Base-by-base conservation (phyloP, 768 basidiomycete genomes). In the Serendipita sp. region DNA sequence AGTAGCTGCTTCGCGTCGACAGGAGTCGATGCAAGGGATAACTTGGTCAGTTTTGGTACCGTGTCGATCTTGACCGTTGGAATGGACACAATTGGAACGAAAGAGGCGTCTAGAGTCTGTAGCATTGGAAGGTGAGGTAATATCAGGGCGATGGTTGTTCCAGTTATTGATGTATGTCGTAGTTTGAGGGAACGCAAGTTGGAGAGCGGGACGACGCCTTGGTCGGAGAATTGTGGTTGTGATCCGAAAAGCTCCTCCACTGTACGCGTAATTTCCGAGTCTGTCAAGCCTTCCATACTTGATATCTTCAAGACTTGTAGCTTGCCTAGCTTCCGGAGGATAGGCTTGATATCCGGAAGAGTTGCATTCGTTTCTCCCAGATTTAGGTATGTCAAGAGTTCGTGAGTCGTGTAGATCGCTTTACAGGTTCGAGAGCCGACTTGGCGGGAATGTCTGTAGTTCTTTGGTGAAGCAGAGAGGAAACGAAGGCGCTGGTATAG, bases 221-320 rank as follows among this genome's bases (percentile, higher is more conserved):
- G 35, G 72, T 54, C 5, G 7, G 47, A 18, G 30, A 13, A 47
- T 32, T 64, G 47, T 30, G 58, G 10, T 28, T 45, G 65, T 58
- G 62, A 46, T 18, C n/a, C 16, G 48, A 77, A 16, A 78, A 71
- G 71, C 85, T 84, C 4, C 83, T 85, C 85, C 86, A 66, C 3
- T 28, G 28, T 16, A 65, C 66, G 47, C 47, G 63, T 45, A 3
- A n/a, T 35, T 51, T 18, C 46, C 28, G 60, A 32, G 51, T 79
- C 69, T 64, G 80, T 86, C 82, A 85, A 84, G 68, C 78, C 84
- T 11, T 75, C 72, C 64, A 86, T 78, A 3, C 82, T 83, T 2
- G 85, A 83, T 3, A 84, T 71, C 69, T 88, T 88, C 46, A 88
- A 70, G 0, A 81, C 78, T 68, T 82, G 76, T 16, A 88, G 67